Base-by-base conservation (phyloP, 2,329 filamentous ascomycete species). In the Claviceps africana region DNA sequence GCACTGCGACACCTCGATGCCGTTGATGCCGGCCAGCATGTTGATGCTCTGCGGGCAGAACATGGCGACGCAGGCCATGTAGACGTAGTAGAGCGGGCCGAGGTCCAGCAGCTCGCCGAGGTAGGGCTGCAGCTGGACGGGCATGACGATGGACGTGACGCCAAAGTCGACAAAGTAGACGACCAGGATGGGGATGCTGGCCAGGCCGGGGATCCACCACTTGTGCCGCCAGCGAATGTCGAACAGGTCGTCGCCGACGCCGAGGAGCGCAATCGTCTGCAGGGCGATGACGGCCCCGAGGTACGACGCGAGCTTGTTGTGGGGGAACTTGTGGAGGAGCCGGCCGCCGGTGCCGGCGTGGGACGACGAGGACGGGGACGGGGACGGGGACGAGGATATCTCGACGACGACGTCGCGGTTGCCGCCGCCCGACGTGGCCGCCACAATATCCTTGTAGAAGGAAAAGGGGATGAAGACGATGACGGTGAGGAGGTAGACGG, bases 21-120 rank as follows among this genome's bases (percentile, higher is more conserved):
- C 93, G 68, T 98, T 98, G 69, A 98, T 88, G n/a, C 93, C 93
- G 0, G 93, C 93, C n/a, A 98, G 75, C 71, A 98, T 98, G 74
- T 98, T 98, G 78, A 98, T 98, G 68, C 88, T 89, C 72, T 98
- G 97, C 7, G 93, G 90, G 60, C 89, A 95, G 73, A 98, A 98
- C 67, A 98, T 98, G 65, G 91, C 87, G 59, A 98, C 79, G 53
- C 86, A 85, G 50, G 88, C 88, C 93, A 98, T 98, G 76, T 97
- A 98, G 63, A 84, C 72, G 71, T 98, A 98, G 78, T 98, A 98
- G 53, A 88, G 72, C 65, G 79, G 69, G 33, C 85, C 85, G 8
- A 97, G 79, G 65, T 97, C 83, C 65, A 97, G 77, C 48, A 96
- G 78, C 59, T 88, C 81, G 55, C 90, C 90, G 9, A 96, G 74